Percentiles rank a stretch among this genome's conserved stretches.
These are phyloP conservation scores for Taiozyma sp. DNA, from an alignment of 1,139 yeast species.

Conservation along the genomic window DNA sequence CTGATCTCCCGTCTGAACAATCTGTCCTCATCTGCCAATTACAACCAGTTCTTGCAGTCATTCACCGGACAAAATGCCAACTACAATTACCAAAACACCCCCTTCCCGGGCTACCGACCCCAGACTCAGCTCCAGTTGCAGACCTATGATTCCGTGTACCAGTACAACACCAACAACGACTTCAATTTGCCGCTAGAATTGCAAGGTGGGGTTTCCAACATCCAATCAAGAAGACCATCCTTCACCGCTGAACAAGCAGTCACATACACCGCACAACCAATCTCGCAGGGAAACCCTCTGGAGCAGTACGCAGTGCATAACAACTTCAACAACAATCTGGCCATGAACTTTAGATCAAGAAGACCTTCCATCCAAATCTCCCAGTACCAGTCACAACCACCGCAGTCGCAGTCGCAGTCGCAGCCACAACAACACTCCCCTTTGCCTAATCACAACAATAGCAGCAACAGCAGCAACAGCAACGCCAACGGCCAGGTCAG, in stretches of 20 bases:
- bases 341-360: constrained; percentile 21
- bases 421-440: constrained; percentile 1
- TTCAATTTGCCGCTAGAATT: constrained; percentile 54
- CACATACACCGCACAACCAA: constrained; percentile 8
- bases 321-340: constrained; percentile 6
- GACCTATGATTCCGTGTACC: constrained; percentile 4
- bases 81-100: constrained; percentile 1
- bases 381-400: constrained; percentile 3
- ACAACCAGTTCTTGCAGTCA: constrained; percentile 8
- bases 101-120: neutral
- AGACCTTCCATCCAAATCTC: constrained; percentile 22
- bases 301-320: constrained; percentile 7
- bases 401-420: constrained; percentile 3
- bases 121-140: constrained; percentile 3
- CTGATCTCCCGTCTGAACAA: constrained; percentile 16
- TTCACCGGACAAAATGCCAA: constrained; percentile 1
- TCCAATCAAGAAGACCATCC: constrained; percentile 59
- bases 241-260: constrained; percentile 49
- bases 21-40: constrained; percentile 9
- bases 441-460: neutral
- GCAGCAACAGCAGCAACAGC: neutral
- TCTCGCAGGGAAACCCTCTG: constrained; percentile 3
- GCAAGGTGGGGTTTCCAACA: constrained; percentile 61
- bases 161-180: constrained; percentile 5
- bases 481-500: too few species aligned